Evolutionary conservation across 495 filamentous ascomycete genomes (phyloP), one percentile per base, ranked within the genome.

Genomic region (Parmelia sp.): DNA sequence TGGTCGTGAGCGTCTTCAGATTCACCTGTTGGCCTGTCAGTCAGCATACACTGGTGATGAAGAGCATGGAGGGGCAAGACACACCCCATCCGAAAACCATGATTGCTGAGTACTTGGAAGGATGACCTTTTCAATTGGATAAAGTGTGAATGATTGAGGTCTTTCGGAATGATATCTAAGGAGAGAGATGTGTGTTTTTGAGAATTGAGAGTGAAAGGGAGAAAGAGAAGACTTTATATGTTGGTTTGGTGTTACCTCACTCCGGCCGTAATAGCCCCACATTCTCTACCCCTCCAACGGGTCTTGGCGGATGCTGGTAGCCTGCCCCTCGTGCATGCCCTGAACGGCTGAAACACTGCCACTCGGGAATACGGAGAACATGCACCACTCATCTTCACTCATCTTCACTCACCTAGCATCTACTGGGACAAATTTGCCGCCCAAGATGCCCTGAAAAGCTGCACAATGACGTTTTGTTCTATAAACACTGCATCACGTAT

Each of bases 1-100:
- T 86, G 64, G 64, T 84, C 73, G 76, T 89, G 87, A 65, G 83
- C 76, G 33, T 83, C 67, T 57, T 84, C 76, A 64, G 78, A 76
- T 68, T 81, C 74, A 58, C 72, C 80, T 82, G 27, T 9, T 29
- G 3, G n/a, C n/a, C 3, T 23, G 17, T 4, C 15, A 40, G 40
- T 64, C 23, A 59, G 62, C 33, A 60, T 33, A 17, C 33, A 21
- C n/a, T 39, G 17, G 1, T 42, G 14, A 4, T 36, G 36, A 2
- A 12, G 33, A 11, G 62, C 21, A 8, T 17, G 14, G 27, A 27
- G 25, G 53, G 35, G 4, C 5, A n/a, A 7, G n/a, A 40, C 60
- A 40, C 61, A 69, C 67, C 67, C 60, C 60, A 69, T 31, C 67
- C 67, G 37, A 64, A 69, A n/a, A 55, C 51, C 57, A 64, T 63